These are phyloP conservation scores for Aegilops sharonensis DNA, from an alignment of 176 grass and related monocot species.

Conservation along the genomic window DNA sequence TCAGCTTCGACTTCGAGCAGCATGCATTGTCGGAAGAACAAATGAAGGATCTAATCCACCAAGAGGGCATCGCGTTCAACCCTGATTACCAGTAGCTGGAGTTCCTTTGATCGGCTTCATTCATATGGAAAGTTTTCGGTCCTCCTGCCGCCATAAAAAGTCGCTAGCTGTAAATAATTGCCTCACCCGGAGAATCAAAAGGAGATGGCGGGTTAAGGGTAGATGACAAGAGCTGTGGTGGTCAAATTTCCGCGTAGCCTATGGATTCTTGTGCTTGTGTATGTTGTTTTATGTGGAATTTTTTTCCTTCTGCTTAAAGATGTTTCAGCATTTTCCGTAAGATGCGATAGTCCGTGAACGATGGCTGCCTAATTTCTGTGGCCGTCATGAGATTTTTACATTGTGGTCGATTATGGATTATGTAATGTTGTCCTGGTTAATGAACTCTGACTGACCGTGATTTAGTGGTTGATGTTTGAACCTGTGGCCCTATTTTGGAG, in stretches of 20 bases:
- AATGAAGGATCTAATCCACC: constrained; percentile 97
- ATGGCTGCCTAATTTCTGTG: constrained; percentile 44
- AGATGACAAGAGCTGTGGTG: constrained; percentile 35
- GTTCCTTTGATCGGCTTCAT: constrained; percentile 28
- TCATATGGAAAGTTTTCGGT: constrained; percentile 25
- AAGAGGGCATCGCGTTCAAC: constrained; percentile 88
- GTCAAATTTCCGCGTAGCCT: constrained; percentile 35
- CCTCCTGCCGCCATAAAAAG: constrained; percentile 15
- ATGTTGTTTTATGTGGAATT: constrained; percentile 36
- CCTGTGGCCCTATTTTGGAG: too few relatives aligned
- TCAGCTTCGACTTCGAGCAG: constrained; percentile 97
- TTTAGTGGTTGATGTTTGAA: too few relatives aligned
- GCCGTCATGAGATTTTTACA: constrained; percentile 38
- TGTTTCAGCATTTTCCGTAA: constrained; percentile 30
- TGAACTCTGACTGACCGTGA: too few relatives aligned
- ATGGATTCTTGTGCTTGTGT: constrained; percentile 34
- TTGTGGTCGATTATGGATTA: constrained; percentile 27
- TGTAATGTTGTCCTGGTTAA: not conserved
- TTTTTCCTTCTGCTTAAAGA: not conserved
- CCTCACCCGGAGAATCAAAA: constrained; percentile 36
- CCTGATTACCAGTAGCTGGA: constrained; percentile 63
- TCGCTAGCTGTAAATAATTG: constrained; percentile 60
- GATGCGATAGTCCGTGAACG: constrained; percentile 44
- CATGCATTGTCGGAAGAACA: constrained; percentile 91
- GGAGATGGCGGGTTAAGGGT: constrained; percentile 28